Percentiles rank a stretch among this genome's conserved stretches.
Evolutionary conservation across 257 asterid genomes (phyloP).

Genomic region (Plantago major): DNA sequence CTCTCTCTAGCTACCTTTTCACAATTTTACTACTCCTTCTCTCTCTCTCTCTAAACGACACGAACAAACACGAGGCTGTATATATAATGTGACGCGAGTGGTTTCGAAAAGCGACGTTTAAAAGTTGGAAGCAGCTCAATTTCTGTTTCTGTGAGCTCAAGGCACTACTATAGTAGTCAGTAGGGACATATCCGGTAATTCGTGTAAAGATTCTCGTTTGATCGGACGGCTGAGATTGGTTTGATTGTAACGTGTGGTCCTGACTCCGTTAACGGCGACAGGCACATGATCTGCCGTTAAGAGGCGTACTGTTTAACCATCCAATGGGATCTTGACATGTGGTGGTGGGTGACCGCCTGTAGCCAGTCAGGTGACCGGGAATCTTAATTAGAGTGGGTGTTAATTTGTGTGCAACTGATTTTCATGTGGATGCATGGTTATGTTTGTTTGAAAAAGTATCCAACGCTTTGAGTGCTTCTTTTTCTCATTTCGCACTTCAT

Average conservation of each 20-base stretch:
- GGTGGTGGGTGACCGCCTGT: slow-evolving; percentile 23
- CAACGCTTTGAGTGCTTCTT: background rate
- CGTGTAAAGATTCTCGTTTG: slow-evolving; percentile 18
- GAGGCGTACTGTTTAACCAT: slow-evolving; percentile 8
- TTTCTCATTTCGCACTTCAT: no score
- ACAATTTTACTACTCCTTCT: background rate
- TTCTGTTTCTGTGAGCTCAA: slow-evolving; percentile 25
- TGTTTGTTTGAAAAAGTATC: background rate
- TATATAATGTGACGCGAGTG: background rate
- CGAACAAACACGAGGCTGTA: background rate
- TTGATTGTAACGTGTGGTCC: slow-evolving; percentile 87
- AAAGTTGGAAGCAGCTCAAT: slow-evolving; percentile 33
- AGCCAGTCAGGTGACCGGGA: slow-evolving; percentile 39
- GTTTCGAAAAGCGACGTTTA: slow-evolving; percentile 31
- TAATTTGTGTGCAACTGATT: background rate
- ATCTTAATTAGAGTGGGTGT: background rate
- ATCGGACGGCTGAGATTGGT: slow-evolving; percentile 80
- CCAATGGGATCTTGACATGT: slow-evolving; percentile 39
- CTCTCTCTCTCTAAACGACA: background rate
- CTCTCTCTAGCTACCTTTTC: slow-evolving; percentile 12
- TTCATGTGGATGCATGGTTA: slow-evolving; percentile 24
- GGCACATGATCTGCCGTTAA: slow-evolving; percentile 92
- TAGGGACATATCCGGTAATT: slow-evolving; percentile 40
- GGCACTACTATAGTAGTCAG: slow-evolving; percentile 22
- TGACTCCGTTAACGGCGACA: slow-evolving; percentile 87